Evolutionary conservation across 257 asterid species (phyloP).

Genomic region (Capsicum pubescens): DNA sequence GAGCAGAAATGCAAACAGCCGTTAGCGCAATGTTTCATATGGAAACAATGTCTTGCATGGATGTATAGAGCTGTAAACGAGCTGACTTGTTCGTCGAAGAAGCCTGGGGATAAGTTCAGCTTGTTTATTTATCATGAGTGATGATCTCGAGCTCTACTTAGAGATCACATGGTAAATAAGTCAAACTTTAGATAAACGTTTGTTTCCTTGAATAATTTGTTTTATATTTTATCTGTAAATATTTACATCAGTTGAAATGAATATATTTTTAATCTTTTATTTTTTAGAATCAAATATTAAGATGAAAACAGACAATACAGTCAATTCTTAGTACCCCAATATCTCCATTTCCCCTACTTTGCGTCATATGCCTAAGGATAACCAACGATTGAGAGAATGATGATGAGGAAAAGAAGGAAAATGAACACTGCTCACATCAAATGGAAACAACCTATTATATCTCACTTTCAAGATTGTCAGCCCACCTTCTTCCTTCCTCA

Average conservation of each 20-base stretch:
- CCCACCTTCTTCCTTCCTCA: no score
- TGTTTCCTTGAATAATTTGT: neutral
- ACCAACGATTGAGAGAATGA: neutral
- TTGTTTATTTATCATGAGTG: neutral
- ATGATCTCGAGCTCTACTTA: neutral
- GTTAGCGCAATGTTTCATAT: neutral
- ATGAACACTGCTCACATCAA: neutral
- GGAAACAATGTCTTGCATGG: neutral
- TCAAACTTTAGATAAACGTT: neutral
- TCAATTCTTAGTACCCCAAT: neutral
- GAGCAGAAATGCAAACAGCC: constrained; percentile 22
- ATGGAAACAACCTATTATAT: no score
- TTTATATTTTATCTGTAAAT: neutral
- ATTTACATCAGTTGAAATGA: neutral
- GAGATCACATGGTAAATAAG: neutral
- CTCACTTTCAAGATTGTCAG: no score
- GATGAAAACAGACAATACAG: neutral
- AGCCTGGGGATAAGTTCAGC: neutral
- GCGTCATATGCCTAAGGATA: neutral
- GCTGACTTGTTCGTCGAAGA: neutral
- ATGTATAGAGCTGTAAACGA: neutral
- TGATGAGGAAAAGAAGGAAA: neutral
- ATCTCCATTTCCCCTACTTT: neutral
- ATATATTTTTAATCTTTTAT: neutral
- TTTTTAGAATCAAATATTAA: constrained; percentile 5